Conservation (phyloP, 148 eudicot genomes). For the Gaultheria prostrata region DNA sequence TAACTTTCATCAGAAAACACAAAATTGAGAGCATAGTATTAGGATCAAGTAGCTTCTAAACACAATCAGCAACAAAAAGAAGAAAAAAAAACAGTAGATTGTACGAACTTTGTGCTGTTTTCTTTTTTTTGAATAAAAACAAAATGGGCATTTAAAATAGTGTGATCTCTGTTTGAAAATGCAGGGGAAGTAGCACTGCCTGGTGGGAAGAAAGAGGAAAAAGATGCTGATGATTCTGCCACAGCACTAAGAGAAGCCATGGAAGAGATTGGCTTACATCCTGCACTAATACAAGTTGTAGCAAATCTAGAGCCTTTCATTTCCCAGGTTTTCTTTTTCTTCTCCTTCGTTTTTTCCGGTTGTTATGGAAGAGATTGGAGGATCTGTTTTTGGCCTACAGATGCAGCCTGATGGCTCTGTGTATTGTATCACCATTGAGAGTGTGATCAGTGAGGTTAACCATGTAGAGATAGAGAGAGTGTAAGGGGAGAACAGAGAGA, state of each 20-base stretch:
- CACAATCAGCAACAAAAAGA: no score
- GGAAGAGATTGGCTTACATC: constrained; percentile 39
- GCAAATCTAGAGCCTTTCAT: constrained; percentile 33
- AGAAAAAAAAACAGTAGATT: no score
- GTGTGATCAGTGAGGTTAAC: no score
- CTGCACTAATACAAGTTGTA: constrained; percentile 26
- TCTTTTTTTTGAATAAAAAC: not conserved
- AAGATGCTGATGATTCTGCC: constrained; percentile 29
- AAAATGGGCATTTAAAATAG: not conserved
- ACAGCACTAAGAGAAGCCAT: constrained; percentile 37
- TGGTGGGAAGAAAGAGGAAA: constrained; percentile 36
- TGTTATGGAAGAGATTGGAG: no score
- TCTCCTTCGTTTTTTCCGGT: not conserved
- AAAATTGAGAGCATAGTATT: not conserved
- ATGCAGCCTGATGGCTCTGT: no score
- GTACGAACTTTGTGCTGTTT: no score
- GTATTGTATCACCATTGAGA: no score
- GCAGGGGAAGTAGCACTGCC: constrained; percentile 44
- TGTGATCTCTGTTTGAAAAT: not conserved
- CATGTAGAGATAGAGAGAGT: no score
- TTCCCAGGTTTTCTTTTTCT: constrained; percentile 18
- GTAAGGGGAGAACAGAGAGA: no score
- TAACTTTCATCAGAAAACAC: no score
- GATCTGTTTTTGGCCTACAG: no score
- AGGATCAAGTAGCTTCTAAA: not conserved